Evolutionary conservation across 768 basidiomycete genomes (phyloP), one percentile per base, ranked within the genome.

Genomic region (Suillus weaverae): DNA sequence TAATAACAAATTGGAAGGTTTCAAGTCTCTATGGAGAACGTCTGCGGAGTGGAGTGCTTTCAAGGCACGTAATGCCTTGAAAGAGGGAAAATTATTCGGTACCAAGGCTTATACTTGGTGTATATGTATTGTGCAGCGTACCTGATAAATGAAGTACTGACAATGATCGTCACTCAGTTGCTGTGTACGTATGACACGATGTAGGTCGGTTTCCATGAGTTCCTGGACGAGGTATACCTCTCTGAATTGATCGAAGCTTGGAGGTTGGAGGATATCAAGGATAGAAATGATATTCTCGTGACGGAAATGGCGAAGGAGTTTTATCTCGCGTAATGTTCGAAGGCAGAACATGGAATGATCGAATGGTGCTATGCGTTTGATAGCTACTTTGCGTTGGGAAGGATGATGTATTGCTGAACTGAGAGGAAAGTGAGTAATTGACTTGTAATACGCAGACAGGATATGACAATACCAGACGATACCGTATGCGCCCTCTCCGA

Each of bases 91-190:
- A 41, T 33, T 7, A 43, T 20, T 50, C 50, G 39, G 61, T 32
- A 53, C 46, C 33, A 50, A 46, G 53, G 32, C 48, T 8, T 36
- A 26, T 43, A 39, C 14, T 22, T 46, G 38, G 56, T 33, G 36
- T 10, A 39, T 16, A 20, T 60, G 35, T 32, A 14, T 26, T 48
- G 62, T 69, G 50, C 56, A 44, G 64, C 80, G 59, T 66, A 88
- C 89, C 84, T 98, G 97, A 76, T 99, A 99, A 69, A 97, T 89
- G 74, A 99, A 98, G 76, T 99, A 99, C 77, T 99, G 95, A 70
- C 89, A 90, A 74, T 98, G 96, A 73, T 98, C 95, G 73, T 99
- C 97, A 64, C 90, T 91, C 48, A 99, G 83, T 65, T 92, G 87
- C 77, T 99, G 97, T 0, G 97, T 97, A 32, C 94, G 85, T 70